Evolutionary conservation across 2,329 filamentous ascomycete species (phyloP), one percentile per base, ranked within the genome.

Genomic region (Eurotiales sp.): DNA sequence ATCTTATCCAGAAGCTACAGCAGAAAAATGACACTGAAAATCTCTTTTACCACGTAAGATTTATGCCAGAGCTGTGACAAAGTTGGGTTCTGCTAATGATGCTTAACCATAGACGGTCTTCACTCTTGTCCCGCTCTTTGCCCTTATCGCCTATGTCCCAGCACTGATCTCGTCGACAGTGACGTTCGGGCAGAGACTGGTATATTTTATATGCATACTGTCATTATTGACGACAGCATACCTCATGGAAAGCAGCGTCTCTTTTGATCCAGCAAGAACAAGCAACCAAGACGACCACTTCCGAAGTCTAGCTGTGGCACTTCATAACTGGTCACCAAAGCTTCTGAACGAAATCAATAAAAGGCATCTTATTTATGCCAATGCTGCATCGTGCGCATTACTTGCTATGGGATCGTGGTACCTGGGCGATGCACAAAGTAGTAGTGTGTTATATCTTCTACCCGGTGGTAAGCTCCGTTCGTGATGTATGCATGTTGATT

Each of bases 171-270:
- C 61, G 15, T 51, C 46, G 4, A 47, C 60, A 5, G 51, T 52
- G 3, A 58, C 53, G 11, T 23, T 50, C 6, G 52, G 42, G 19
- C 58, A 64, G 48, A 61, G 60, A 45, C 34, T 66, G 21, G 55
- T 66, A 23, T 66, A 64, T 41, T 30, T 71, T 2, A 43, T 71
- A 30, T 53, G 67, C 22, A 57, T 71, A 2, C 34, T 59, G n/a
- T 74, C 72, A 6, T 57, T 74, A 21, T 27, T 66, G n/a, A 56
- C 55, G 14, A 70, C 71, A 4, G 68, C 67, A 11, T 71, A 69
- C 52, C 66, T 60, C 15, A 72, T 73, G 63, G 62, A 59, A 51
- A 60, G 59, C 58, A 62, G 42, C 55, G 22, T 15, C 56, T 56
- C 44, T 62, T 66, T 51, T 58, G 46, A 17, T 67, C 34, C 34